A percentile compares a stretch with the other conserved stretches of the same genome.
phyloP scores from a whole-genome alignment of 106 monocot species.

The Dendrobium nobile region DNA sequence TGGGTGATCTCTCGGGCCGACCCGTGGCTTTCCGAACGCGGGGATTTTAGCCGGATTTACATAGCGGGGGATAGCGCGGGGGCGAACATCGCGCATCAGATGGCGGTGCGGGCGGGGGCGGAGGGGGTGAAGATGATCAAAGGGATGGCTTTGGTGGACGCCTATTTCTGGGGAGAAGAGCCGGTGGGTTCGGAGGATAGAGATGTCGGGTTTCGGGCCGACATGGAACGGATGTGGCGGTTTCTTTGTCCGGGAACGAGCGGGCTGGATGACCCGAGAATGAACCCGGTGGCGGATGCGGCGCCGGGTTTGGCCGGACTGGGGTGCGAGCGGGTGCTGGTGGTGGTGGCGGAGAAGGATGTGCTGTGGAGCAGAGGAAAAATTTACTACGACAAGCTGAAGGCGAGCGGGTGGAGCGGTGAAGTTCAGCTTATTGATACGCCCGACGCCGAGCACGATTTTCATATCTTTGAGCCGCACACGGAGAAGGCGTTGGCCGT shows the following conservation, averaged over 20 bases:
- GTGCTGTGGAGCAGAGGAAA: not conserved
- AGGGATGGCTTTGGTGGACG: slow-evolving; percentile 2
- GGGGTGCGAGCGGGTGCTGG: slow-evolving; percentile 5
- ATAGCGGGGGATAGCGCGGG: slow-evolving; percentile 15
- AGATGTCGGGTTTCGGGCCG: not conserved
- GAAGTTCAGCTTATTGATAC: slow-evolving; percentile 2
- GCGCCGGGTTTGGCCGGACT: slow-evolving; percentile 3
- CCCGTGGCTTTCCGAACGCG: not conserved
- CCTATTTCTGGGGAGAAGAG: slow-evolving; percentile 7
- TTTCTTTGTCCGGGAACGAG: not conserved
- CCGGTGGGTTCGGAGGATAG: not conserved
- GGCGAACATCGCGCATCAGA: slow-evolving; percentile 7
- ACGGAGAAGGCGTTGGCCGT: not conserved
- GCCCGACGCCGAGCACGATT: not conserved
- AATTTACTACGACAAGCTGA: slow-evolving; percentile 10
- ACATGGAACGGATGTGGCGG: not conserved
- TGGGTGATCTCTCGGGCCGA: not conserved
- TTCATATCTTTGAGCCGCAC: not conserved
- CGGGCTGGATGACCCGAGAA: slow-evolving; percentile 1
- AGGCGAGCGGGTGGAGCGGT: slow-evolving; percentile 14
- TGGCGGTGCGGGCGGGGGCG: slow-evolving; percentile 7
- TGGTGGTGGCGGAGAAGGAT: slow-evolving; percentile 11
- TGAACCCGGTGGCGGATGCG: slow-evolving; percentile 2
- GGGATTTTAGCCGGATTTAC: not conserved
- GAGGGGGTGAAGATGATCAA: slow-evolving; percentile 1